These are phyloP conservation scores for Yarrowia deformans DNA, from an alignment of 805 yeast species.

Conservation along the genomic window DNA sequence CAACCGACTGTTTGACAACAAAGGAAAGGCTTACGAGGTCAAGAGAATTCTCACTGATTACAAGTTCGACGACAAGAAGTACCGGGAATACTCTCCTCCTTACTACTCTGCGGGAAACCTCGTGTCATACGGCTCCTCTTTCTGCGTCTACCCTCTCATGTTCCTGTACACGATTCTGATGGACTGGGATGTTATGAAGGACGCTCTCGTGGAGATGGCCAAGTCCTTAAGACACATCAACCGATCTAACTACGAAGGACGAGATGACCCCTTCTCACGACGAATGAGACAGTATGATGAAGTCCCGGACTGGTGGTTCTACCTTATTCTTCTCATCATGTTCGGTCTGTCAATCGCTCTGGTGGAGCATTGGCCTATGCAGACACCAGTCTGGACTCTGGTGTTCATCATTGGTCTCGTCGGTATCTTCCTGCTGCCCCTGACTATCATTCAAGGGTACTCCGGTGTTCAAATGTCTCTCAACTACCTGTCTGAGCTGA, in stretches of 20 bases:
- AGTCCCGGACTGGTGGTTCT: conserved; percentile 79
- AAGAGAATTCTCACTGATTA: conserved; percentile 53
- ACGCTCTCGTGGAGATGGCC: conserved; percentile 39
- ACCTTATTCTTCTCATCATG: conserved; percentile 56
- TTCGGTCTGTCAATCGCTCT: conserved; percentile 49
- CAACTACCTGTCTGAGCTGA: conserved; percentile 66
- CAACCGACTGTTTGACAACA: conserved; percentile 60
- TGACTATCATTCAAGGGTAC: conserved; percentile 63
- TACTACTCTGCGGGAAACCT: conserved; percentile 62
- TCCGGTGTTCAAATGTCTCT: conserved; percentile 65
- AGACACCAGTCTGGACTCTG: conserved; percentile 67
- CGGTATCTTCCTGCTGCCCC: conserved; percentile 63
- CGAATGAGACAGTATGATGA: conserved; percentile 65
- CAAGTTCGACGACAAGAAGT: conserved; percentile 55
- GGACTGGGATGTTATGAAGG: conserved; percentile 42
- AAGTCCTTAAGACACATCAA: conserved; percentile 4
- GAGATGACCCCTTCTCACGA: conserved; percentile 43
- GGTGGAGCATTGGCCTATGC: conserved; percentile 54
- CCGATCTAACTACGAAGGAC: conserved; percentile 18
- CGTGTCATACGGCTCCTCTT: conserved; percentile 60
- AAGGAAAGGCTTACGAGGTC: conserved; percentile 59
- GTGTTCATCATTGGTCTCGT: conserved; percentile 62
- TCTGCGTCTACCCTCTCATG: conserved; percentile 59
- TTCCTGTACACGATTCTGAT: conserved; percentile 40
- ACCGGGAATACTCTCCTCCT: conserved; percentile 68